Conservation (phyloP, 768 basidiomycete species). For the Pleurotus platypus region DNA sequence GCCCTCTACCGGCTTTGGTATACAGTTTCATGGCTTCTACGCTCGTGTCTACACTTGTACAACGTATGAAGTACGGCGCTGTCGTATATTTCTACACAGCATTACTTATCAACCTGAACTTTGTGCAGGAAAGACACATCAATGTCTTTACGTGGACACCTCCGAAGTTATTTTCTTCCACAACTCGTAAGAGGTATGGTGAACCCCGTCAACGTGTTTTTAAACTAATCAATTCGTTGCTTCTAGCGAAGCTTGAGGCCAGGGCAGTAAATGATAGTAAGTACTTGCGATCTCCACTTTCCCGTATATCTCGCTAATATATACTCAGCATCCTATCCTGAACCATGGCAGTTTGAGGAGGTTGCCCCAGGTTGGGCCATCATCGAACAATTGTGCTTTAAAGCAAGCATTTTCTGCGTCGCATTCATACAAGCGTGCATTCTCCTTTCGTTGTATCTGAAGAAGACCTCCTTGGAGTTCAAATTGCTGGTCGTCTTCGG, state of each 20-base stretch:
- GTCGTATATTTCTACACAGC: not conserved
- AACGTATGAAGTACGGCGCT: conserved; percentile 13
- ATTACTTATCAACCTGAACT: not conserved
- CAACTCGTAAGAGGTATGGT: conserved; percentile 30
- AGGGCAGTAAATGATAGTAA: not conserved
- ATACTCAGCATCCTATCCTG: conserved; percentile 13
- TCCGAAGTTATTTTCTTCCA: conserved; percentile 37
- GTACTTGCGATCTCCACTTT: not conserved
- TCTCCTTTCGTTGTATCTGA: conserved; percentile 17
- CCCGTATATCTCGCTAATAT: conserved; percentile 2
- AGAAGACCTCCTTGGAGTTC: conserved; percentile 16
- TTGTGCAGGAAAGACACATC: conserved; percentile 14
- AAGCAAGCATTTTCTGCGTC: conserved; percentile 18
- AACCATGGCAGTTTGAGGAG: conserved; percentile 23
- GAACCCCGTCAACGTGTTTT: too few relatives aligned
- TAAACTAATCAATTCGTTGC: too few relatives aligned
- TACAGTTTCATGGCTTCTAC: conserved; percentile 23
- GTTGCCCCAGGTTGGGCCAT: conserved; percentile 31
- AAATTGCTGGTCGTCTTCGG: conserved; percentile 21
- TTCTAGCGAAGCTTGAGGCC: conserved; percentile 15
- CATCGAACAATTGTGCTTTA: conserved; percentile 19
- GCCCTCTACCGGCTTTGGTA: conserved; percentile 17
- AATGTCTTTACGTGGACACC: conserved; percentile 21
- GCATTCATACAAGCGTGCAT: conserved; percentile 22
- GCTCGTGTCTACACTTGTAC: conserved; percentile 17